Evolutionary conservation across 805 yeast species (phyloP), one percentile per base, ranked within the genome.

Genomic region (Candida maris): DNA sequence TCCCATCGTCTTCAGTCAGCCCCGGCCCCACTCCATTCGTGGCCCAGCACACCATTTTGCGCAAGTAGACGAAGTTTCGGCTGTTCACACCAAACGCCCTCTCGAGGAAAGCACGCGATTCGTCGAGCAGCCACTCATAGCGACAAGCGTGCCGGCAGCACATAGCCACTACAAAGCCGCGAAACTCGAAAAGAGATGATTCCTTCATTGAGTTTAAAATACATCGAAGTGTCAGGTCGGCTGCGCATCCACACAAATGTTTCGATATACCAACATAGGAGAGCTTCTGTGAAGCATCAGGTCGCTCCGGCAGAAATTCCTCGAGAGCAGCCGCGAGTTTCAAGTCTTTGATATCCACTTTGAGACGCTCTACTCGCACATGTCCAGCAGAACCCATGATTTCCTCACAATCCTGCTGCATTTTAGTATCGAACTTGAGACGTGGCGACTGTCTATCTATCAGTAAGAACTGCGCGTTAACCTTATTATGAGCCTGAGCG

Each of bases 221-320:
- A 60, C 87, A 81, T 46, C 77, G 68, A 18, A 89, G 59, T 0
- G 96, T 83, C 33, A 88, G 64, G 56, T 88, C 97, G 0, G 96
- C 89, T 1, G 97, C 97, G 3, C 84, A 94, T 4, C 97, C 97
- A 61, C 97, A 88, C 23, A 89, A 62, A 62, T 88, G 97, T 57
- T 88, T 88, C 4, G 96, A 87, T 3, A 88, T 75, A 1, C 80
- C 86, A 6, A 82, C 80, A 21, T 44, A 45, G 2, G 38, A 16
- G 6, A 36, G 23, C 8, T 25, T 8, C n/a, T n/a, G n/a, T n/a
- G n/a, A n/a, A 8, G 10, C 24, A 13, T 25, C 28, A 25, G 15
- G 28, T 8, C 15, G 27, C 2, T 24, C 29, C 4, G 27, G 23
- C 1, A 30, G 22, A 23, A 62, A 51, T 2, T 45, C 51, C 15